These are phyloP conservation scores for Saccharata proteae DNA, from an alignment of 2,329 filamentous ascomycete genomes.

Conservation along the genomic window DNA sequence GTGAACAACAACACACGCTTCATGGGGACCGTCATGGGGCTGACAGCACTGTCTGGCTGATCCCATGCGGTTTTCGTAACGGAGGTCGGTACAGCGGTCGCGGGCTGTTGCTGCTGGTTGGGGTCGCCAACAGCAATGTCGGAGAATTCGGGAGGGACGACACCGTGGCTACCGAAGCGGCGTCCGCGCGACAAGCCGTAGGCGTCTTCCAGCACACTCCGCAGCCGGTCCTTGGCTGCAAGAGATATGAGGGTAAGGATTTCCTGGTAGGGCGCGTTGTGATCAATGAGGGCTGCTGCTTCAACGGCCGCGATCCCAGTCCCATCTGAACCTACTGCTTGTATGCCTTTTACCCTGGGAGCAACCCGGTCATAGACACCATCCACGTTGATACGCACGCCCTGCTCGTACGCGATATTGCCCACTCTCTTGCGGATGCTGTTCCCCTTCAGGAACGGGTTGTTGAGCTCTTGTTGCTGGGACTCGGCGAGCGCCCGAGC, in stretches of 20 bases:
- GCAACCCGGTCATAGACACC: slow-evolving; percentile 33
- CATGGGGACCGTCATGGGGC: slow-evolving; percentile 41
- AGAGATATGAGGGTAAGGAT: slow-evolving; percentile 74
- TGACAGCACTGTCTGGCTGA: slow-evolving; percentile 38
- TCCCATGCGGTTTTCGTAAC: slow-evolving; percentile 28
- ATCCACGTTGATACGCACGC: slow-evolving; percentile 47
- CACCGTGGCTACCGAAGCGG: slow-evolving; percentile 66
- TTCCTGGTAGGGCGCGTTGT: slow-evolving; percentile 63
- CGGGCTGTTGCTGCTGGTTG: slow-evolving; percentile 21
- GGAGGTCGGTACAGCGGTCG: slow-evolving; percentile 25
- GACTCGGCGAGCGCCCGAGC: slow-evolving; percentile 48
- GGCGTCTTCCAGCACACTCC: slow-evolving; percentile 66
- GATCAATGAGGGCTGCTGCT: slow-evolving; percentile 52
- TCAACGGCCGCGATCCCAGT: slow-evolving; percentile 45
- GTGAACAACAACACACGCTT: slow-evolving; percentile 41
- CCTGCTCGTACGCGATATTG: slow-evolving; percentile 46
- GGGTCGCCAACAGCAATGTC: slow-evolving; percentile 51
- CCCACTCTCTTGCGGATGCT: slow-evolving; percentile 41
- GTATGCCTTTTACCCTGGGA: slow-evolving; percentile 11
- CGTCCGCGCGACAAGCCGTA: slow-evolving; percentile 57
- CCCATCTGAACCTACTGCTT: slow-evolving; percentile 43
- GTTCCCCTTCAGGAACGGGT: slow-evolving; percentile 60
- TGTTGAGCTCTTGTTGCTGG: slow-evolving; percentile 56
- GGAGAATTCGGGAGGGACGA: slow-evolving; percentile 63
- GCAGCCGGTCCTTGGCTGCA: slow-evolving; percentile 66